Evolutionary conservation across 2,329 filamentous ascomycete genomes (phyloP), one percentile per base, ranked within the genome.

Genomic region (Alternaria brassicicola): DNA sequence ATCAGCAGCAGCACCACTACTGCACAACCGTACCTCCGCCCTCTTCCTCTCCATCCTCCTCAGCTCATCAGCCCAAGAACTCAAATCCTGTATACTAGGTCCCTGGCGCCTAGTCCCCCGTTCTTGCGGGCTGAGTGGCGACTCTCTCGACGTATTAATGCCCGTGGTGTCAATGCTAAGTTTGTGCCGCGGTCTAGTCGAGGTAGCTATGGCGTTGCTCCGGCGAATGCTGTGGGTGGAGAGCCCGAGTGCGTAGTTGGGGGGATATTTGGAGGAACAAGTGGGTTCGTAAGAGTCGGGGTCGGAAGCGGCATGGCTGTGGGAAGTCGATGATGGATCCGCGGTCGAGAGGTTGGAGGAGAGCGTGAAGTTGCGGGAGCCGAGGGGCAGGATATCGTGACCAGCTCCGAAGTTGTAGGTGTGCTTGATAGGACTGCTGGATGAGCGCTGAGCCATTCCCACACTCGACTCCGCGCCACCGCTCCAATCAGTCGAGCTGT

Each of bases 1-100:
- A 26, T 31, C 42, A 2, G n/a, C n/a, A n/a, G n/a, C n/a, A n/a
- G n/a, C n/a, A n/a, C n/a, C n/a, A n/a, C n/a, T n/a, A n/a, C n/a
- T n/a, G n/a, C n/a, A n/a, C n/a, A 35, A 4, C 3, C 28, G 17
- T n/a, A 54, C 26, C 3, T 49, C 56, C 6, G 30, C 8, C 4
- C 51, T 46, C 52, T 53, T 59, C 3, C 30, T 47, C 38, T 59
- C 52, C 62, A 64, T 62, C 3, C 15, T 41, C 33, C 53, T 57
- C 6, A 64, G 12, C 21, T 64, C 52, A 10, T 49, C 19, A 0
- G 63, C 63, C 63, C 60, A 65, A 4, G 10, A 15, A 15, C 17
- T 28, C 7, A 61, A 31, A 7, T 59, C 63, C 9, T 26, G 17
- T 5, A 51, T 39, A 19, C 55, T 63, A 3, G 59, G 56, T 13